Base-by-base conservation (phyloP, 2,329 filamentous ascomycete genomes). In the Colletotrichum falcatum region DNA sequence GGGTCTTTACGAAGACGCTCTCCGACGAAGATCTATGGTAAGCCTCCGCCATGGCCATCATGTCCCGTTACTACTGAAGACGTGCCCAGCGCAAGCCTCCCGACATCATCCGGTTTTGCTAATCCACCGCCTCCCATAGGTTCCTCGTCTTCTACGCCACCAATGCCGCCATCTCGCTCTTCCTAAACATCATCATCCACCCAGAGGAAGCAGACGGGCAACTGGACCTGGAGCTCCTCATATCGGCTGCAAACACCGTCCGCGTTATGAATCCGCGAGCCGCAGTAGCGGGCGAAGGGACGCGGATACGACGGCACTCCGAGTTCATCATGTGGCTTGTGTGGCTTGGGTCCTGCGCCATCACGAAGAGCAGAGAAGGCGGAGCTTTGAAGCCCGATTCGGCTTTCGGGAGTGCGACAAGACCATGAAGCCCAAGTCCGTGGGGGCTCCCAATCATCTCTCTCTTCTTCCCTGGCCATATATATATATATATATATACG, bases 111-210 rank as follows among this genome's bases (percentile, higher is more conserved):
- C 7, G 30, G 30, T 33, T 33, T 44, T 56, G 16, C n/a, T 30
- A 30, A 49, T 0, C 2, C 1, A 4, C n/a, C n/a, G n/a, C n/a
- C n/a, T 6, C 7, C 2, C 3, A 5, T 26, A 72, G 73, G 73
- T 49, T 60, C 11, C 49, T 73, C 14, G 58, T 61, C 0, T 59
- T 66, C 39, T 73, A 73, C 6, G 33, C 72, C 16, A 62, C 70
- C 2, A 73, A 68, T 12, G 73, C 73, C 5, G 61, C 66, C 0
- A 74, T 73, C 53, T 62, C 73, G 3, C 61, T 74, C 0, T 72
- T 74, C 37, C 48, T 74, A 39, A 72, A 74, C 46, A 73, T 72
- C 8, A 35, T 74, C 14, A 72, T 74, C 16, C 73, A 73, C n/a
- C 72, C 73, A 1, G 44, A 11, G 3, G 63, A 49, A 35, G 3